A percentile compares a stretch with the other conserved stretches of the same genome.
Conservation (phyloP, 2,329 filamentous ascomycete genomes). For the Pyricularia grisea region DNA sequence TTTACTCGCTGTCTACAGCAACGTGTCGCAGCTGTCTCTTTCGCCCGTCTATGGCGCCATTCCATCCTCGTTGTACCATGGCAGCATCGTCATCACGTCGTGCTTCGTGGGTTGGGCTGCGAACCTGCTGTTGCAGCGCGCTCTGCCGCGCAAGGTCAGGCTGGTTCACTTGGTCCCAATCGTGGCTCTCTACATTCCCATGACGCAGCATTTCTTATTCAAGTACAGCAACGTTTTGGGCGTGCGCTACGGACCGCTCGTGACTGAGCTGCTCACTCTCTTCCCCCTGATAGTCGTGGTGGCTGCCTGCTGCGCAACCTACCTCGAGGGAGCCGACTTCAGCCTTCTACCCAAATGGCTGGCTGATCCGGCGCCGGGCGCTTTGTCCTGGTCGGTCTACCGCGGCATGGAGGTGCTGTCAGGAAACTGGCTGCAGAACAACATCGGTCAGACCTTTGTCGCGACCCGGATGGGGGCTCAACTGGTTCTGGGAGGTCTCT, state of each 20-base stretch:
- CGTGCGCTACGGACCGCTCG: constrained; percentile 60
- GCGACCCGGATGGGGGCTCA: constrained; percentile 67
- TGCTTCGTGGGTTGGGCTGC: constrained; percentile 65
- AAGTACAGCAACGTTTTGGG: constrained; percentile 57
- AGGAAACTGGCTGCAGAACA: constrained; percentile 28
- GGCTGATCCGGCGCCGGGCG: constrained; percentile 54
- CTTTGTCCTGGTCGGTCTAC: constrained; percentile 58
- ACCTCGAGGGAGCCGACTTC: constrained; percentile 53
- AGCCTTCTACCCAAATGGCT: constrained; percentile 44
- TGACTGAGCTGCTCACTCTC: constrained; percentile 66
- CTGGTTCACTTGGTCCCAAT: constrained; percentile 52
- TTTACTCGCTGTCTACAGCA: constrained; percentile 55
- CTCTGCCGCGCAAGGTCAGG: constrained; percentile 32
- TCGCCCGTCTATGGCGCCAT: constrained; percentile 86
- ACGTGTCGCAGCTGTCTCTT: constrained; percentile 65
- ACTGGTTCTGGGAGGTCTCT: constrained; percentile 53
- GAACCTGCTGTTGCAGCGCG: constrained; percentile 45
- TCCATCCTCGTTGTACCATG: constrained; percentile 64
- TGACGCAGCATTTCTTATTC: constrained; percentile 63
- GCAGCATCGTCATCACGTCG: constrained; percentile 53
- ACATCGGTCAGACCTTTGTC: constrained; percentile 52
- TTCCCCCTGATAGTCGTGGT: constrained; percentile 59
- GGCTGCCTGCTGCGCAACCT: constrained; percentile 51
- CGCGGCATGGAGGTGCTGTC: constrained; percentile 36
- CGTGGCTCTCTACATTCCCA: constrained; percentile 65